phyloP scores from a whole-genome alignment of 2,329 filamentous ascomycete genomes.

The Sarocladium strictum region DNA sequence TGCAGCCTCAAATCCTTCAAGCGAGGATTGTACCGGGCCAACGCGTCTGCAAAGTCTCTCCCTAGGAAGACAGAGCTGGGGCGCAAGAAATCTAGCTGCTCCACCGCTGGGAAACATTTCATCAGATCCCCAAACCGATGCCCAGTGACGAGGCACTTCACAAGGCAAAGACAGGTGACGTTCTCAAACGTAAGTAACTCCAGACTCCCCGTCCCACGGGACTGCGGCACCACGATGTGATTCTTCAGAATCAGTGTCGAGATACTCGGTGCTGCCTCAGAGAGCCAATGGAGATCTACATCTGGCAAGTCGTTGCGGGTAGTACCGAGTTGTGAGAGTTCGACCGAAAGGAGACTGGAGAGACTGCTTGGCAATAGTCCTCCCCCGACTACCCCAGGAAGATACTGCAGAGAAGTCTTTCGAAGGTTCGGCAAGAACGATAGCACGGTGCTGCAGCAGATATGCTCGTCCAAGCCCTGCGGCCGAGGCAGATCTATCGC shows the following conservation, averaged over 20 bases:
- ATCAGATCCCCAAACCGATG: not conserved
- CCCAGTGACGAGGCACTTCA: not conserved
- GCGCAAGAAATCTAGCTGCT: not conserved
- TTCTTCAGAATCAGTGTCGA: not conserved
- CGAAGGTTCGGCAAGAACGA: not conserved
- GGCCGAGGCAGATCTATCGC: not conserved
- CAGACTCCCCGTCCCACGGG: not conserved
- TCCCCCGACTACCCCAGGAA: not conserved
- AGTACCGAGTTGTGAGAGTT: not conserved
- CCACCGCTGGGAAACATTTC: not conserved
- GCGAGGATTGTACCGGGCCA: not conserved
- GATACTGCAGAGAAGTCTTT: not conserved
- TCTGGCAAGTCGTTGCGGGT: not conserved
- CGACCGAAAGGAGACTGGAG: not conserved
- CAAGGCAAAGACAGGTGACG: not conserved
- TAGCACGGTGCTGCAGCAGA: not conserved
- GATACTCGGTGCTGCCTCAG: not conserved
- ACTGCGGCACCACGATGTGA: too few relatives aligned
- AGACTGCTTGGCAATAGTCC: not conserved
- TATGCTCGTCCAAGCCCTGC: not conserved
- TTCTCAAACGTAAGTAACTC: not conserved
- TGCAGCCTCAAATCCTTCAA: not conserved
- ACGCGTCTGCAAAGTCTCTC: not conserved
- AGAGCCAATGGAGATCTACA: not conserved
- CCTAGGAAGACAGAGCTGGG: not conserved